Evolutionary conservation across 202 grass and related monocot species (phyloP).

Genomic region (Zizania palustris): DNA sequence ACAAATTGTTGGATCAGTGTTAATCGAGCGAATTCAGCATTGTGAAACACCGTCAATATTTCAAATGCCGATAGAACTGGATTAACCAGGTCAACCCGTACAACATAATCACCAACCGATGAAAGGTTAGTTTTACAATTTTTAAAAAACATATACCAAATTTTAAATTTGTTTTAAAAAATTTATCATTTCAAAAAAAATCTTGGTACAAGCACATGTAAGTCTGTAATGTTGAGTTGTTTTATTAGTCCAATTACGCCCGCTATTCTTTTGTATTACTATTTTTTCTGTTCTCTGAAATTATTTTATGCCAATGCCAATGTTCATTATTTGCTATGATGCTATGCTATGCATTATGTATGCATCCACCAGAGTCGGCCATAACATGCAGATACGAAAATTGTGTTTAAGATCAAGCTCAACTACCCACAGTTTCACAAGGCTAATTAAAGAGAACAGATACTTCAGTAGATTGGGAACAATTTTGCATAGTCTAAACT

Average conservation of each 20-base stretch:
- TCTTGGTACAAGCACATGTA: too few relatives aligned
- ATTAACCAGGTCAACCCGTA: too few relatives aligned
- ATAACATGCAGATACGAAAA: background rate
- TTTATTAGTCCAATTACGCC: background rate
- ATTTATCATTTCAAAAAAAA: too few relatives aligned
- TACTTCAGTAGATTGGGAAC: background rate
- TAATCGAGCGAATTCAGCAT: too few relatives aligned
- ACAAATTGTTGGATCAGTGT: too few relatives aligned
- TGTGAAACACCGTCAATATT: too few relatives aligned
- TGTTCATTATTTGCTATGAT: conserved; percentile 31
- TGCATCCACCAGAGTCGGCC: background rate
- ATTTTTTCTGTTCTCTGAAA: background rate
- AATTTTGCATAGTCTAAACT: background rate
- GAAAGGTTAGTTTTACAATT: too few relatives aligned
- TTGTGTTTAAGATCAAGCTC: background rate
- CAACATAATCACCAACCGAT: too few relatives aligned
- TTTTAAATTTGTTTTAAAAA: too few relatives aligned
- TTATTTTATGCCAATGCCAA: conserved; percentile 48
- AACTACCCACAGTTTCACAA: background rate
- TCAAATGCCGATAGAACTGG: too few relatives aligned
- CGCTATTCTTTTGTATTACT: conserved; percentile 41
- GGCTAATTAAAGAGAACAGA: background rate
- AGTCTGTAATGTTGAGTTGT: too few relatives aligned
- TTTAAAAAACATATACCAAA: too few relatives aligned
- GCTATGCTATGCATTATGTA: background rate